Evolutionary conservation across 371 early-diverging fungal genomes (phyloP), one percentile per base, ranked within the genome.

Genomic region (Zopfochytrium polystomum): DNA sequence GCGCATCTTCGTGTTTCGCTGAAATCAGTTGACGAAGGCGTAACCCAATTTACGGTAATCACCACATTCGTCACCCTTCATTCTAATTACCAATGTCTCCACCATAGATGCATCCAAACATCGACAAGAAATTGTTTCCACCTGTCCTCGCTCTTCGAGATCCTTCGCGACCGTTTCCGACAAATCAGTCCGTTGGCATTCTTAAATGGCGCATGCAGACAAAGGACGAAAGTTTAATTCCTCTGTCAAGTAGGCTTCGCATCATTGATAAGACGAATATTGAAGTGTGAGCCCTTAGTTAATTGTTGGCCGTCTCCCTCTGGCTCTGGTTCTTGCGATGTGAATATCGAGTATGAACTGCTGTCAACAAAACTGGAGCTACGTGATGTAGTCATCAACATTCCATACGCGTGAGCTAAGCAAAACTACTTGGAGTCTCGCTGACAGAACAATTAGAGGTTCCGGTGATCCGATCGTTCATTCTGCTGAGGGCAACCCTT

Each of bases 271-370:
- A 53, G 18, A n/a, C 15, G 2, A 1, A 25, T 43, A 43, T 20
- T 4, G 30, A 51, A 42, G 20, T 7, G 9, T 4, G 45, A 30
- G 7, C 65, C 35, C 22, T 25, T 75, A 88, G 88, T 93, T 73
- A 96, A 89, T 74, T 96, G 96, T 81, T 97, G 98, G 98, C 95
- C 96, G 18, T 89, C 94, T 30, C 93, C 92, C 29, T 80, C 88
- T 29, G 93, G 88, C 48, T 84, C 83, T 65, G 96, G 96, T 1
- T 77, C 85, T 1, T 85, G 87, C 53, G 95, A 94, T 70, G 94
- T 95, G 22, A 95, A 89, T 68, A 88, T 95, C 51, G 98, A 97
- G 73, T 96, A 93, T 65, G 94, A 93, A 69, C 79, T 95, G 57
- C 88, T 85, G 67, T 78, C 79, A 49, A 74, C 82, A 35, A 77